These are phyloP conservation scores for Mortierella sp. DNA, from an alignment of 371 early-diverging fungal genomes.

Conservation along the genomic window DNA sequence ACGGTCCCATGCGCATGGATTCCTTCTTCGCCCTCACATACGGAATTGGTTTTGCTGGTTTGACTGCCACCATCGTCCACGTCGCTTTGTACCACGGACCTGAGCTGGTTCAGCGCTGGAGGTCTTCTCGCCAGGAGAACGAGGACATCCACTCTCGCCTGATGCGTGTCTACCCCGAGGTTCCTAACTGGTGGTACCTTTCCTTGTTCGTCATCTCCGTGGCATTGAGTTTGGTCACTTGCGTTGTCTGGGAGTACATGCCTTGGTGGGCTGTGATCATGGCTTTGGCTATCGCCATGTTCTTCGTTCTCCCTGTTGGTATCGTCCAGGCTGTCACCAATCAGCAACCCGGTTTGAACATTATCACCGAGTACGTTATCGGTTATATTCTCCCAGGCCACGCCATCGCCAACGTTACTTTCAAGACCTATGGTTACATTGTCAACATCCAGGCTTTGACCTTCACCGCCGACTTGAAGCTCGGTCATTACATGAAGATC, in stretches of 20 bases:
- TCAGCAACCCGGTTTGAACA: slow-evolving; percentile 73
- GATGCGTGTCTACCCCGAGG: slow-evolving; percentile 64
- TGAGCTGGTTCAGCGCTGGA: slow-evolving; percentile 50
- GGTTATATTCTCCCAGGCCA: slow-evolving; percentile 67
- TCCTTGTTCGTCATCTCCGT: slow-evolving; percentile 64
- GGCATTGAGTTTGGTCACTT: slow-evolving; percentile 63
- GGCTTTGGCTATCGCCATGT: slow-evolving; percentile 66
- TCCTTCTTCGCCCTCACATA: slow-evolving; percentile 64
- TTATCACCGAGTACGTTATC: slow-evolving; percentile 69
- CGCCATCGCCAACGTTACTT: slow-evolving; percentile 52
- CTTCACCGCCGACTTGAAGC: slow-evolving; percentile 58
- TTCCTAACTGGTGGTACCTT: slow-evolving; percentile 81
- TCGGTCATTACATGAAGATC: slow-evolving; percentile 75
- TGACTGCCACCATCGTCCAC: slow-evolving; percentile 62
- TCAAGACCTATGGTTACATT: slow-evolving; percentile 61
- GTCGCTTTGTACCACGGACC: slow-evolving; percentile 61
- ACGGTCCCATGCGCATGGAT: slow-evolving; percentile 68
- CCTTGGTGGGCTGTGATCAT: slow-evolving; percentile 78
- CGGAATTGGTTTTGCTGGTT: slow-evolving; percentile 56
- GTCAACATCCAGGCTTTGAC: slow-evolving; percentile 61
- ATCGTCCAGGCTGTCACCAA: slow-evolving; percentile 77
- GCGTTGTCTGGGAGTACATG: slow-evolving; percentile 63
- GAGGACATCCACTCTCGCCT: too few relatives aligned
- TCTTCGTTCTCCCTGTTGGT: slow-evolving; percentile 82
- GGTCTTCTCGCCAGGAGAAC: slow-evolving; percentile 16